phyloP scores from a whole-genome alignment of 352 stramenopile species.

The Globisporangium polare region DNA sequence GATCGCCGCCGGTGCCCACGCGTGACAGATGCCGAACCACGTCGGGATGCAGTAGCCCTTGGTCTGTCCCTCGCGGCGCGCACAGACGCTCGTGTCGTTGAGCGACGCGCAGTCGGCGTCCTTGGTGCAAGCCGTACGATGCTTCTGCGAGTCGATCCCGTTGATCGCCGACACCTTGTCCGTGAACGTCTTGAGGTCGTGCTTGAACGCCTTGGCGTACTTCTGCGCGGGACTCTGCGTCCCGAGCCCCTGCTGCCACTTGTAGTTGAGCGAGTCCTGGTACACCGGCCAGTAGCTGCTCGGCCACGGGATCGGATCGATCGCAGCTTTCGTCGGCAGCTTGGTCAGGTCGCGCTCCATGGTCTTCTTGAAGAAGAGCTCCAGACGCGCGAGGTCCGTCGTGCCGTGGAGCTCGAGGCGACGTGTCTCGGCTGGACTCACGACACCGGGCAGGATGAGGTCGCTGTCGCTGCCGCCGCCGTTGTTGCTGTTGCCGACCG shows the following conservation, averaged over 20 bases:
- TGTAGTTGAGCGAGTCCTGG: slow-evolving; percentile 61
- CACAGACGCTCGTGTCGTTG: slow-evolving; percentile 40
- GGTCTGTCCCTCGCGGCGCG: slow-evolving; percentile 25
- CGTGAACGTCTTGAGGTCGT: slow-evolving; percentile 34
- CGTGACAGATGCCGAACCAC: slow-evolving; percentile 63
- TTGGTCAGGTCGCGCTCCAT: slow-evolving; percentile 52
- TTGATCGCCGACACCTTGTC: slow-evolving; percentile 44
- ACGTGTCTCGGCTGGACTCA: slow-evolving; percentile 11
- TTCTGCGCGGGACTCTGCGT: slow-evolving; percentile 42
- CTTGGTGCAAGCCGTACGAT: slow-evolving; percentile 23
- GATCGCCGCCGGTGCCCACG: slow-evolving; percentile 50
- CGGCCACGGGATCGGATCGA: slow-evolving; percentile 52
- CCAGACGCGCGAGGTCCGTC: slow-evolving; percentile 44
- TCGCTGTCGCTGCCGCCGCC: slow-evolving; percentile 1
- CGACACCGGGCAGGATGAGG: slow-evolving; percentile 2
- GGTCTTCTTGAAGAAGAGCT: slow-evolving; percentile 39
- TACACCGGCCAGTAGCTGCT: slow-evolving; percentile 69
- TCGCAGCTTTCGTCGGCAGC: slow-evolving; percentile 36
- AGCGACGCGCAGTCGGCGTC: slow-evolving; percentile 30
- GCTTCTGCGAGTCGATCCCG: slow-evolving; percentile 39
- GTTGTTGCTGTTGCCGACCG: neutral
- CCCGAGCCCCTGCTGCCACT: slow-evolving; percentile 29
- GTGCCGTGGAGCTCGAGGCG: slow-evolving; percentile 36
- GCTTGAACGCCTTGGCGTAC: slow-evolving; percentile 45
- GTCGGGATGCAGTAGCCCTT: slow-evolving; percentile 45